phyloP scores from a whole-genome alignment of 2,329 filamentous ascomycete genomes.

The Myriangium duriaei region DNA sequence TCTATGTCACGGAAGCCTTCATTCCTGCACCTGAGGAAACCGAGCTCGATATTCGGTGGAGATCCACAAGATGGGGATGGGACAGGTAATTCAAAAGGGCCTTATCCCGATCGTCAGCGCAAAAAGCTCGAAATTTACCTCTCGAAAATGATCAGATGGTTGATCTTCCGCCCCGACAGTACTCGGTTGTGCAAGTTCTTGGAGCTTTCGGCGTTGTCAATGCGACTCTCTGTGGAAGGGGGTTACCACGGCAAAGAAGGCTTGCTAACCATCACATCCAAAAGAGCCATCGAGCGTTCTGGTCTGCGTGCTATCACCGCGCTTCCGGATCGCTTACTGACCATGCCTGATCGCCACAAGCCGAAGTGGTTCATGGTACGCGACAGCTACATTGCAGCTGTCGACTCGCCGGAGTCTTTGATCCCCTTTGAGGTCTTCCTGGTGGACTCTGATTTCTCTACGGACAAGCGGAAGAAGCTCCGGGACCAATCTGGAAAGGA shows the following conservation, averaged over 20 bases:
- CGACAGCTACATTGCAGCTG: constrained; percentile 93
- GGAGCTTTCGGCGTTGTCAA: constrained; percentile 84
- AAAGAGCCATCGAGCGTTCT: constrained; percentile 44
- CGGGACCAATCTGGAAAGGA: constrained; percentile 45
- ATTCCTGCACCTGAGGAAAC: constrained; percentile 41
- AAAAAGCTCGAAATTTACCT: constrained; percentile 81
- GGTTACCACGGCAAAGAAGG: constrained; percentile 98
- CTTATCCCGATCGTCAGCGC: constrained; percentile 70
- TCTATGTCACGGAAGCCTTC: constrained; percentile 5
- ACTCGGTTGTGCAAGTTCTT: constrained; percentile 93
- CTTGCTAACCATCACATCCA: constrained; percentile 78
- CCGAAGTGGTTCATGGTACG: constrained; percentile 98
- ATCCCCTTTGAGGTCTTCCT: constrained; percentile 97
- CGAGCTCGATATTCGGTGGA: constrained; percentile 29
- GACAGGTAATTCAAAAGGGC: constrained; percentile 31
- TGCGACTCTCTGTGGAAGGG: constrained; percentile 84
- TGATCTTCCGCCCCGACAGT: constrained; percentile 93
- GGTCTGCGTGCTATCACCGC: constrained; percentile 12
- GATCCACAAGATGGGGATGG: constrained; percentile 23
- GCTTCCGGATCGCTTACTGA: constrained; percentile 2
- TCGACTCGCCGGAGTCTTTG: constrained; percentile 98
- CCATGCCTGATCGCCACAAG: constrained; percentile 57
- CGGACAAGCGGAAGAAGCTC: constrained; percentile 55
- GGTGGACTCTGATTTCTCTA: constrained; percentile 77
- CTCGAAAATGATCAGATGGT: constrained; percentile 85